Percentiles rank a stretch among this genome's conserved stretches.
Evolutionary conservation across 2,329 filamentous ascomycete genomes (phyloP).

Genomic region (Fusarium circinatum): DNA sequence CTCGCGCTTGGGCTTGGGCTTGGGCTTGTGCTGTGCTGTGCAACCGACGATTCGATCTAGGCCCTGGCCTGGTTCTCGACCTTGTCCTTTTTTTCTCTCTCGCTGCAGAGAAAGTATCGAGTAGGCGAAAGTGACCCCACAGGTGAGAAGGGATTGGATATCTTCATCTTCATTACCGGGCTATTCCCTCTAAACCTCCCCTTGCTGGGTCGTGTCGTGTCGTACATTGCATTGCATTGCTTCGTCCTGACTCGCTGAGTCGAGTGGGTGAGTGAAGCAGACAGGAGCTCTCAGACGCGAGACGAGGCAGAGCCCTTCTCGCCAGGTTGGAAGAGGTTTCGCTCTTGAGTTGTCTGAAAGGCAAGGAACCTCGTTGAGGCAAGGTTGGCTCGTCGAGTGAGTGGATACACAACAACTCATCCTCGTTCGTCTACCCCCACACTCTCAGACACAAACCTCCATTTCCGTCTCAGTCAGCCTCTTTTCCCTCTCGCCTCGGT

Average conservation of each 20-base stretch:
- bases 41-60: slow-evolving; percentile 23
- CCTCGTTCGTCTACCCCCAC: slow-evolving; percentile 23
- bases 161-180: slow-evolving; percentile 4
- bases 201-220: neutral
- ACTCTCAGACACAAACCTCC: slow-evolving; percentile 11
- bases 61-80: slow-evolving; percentile 1
- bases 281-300: neutral
- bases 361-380: neutral
- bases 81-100: neutral
- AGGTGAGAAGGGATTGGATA: neutral
- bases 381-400: neutral
- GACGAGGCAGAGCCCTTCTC: neutral
- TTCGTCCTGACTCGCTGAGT: slow-evolving; percentile 6
- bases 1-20: neutral
- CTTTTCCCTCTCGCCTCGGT: slow-evolving; percentile 3
- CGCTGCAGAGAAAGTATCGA: neutral
- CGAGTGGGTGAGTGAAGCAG: neutral
- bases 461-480: slow-evolving; percentile 8
- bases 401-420: slow-evolving; percentile 26
- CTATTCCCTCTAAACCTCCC: neutral
- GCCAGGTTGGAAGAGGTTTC: neutral
- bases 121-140: slow-evolving; percentile 1
- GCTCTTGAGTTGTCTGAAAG: neutral
- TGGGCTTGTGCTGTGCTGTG: neutral
- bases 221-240: slow-evolving; percentile 1